Evolutionary conservation across 257 asterid genomes (phyloP).

Genomic region (Solanum clarkiae): DNA sequence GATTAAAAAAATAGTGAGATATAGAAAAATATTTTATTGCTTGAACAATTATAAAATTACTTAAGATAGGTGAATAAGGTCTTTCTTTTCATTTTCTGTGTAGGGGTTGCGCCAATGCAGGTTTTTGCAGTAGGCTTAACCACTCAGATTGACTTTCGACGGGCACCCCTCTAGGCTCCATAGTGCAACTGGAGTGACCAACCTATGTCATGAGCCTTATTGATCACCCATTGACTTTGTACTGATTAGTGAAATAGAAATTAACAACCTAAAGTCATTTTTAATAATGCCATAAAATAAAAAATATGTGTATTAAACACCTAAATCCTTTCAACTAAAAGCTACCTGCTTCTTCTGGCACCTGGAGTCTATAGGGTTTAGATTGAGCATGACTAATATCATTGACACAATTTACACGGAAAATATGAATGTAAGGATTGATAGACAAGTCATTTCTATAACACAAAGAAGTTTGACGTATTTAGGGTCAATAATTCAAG

Average conservation of each 20-base stretch:
- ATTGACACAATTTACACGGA: no score
- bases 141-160: no score
- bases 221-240: background rate
- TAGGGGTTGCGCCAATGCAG: background rate
- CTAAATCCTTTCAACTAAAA: no score
- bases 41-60: background rate
- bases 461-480: no score
- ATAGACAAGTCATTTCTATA: no score
- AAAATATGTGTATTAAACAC: no score
- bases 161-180: background rate
- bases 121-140: background rate
- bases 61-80: background rate
- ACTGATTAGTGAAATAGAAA: background rate
- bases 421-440: no score
- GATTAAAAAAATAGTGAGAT: background rate
- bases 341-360: no score
- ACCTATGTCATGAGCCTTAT: background rate
- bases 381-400: no score
- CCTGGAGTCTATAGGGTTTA: no score
- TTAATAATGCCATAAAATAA: no score
- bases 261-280: background rate
- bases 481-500: no score
- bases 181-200: background rate
- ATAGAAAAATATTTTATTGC: background rate
- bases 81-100: rapidly evolving